Evolutionary conservation across 495 filamentous ascomycete genomes (phyloP).

Genomic region (Penicillium paxilli): DNA sequence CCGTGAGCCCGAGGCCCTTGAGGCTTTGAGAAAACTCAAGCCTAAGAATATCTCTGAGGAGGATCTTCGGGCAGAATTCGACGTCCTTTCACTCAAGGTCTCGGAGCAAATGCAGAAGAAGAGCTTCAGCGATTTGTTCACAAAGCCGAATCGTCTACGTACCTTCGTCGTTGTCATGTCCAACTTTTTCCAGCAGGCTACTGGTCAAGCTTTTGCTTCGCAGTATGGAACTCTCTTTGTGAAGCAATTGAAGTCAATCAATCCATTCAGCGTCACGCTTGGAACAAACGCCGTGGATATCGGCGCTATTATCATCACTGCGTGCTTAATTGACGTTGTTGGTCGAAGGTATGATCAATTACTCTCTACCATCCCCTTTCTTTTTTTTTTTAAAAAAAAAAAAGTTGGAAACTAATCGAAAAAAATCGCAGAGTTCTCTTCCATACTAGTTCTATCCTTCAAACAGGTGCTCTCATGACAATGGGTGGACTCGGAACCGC

Average conservation of each 20-base stretch:
- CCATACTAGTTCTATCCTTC: constrained; percentile 13
- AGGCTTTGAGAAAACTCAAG: constrained; percentile 4
- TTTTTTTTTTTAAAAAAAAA: not conserved
- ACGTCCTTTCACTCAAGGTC: constrained; percentile 7
- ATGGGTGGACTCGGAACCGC: constrained; percentile 22
- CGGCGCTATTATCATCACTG: constrained; percentile 8
- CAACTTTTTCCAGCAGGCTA: constrained; percentile 37
- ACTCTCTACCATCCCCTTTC: too few species aligned
- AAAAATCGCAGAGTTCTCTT: constrained; percentile 12
- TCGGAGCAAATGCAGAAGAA: constrained; percentile 17
- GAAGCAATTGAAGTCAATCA: constrained; percentile 30
- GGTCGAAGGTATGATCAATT: constrained; percentile 12
- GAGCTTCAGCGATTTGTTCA: constrained; percentile 30
- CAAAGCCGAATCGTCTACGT: constrained; percentile 25
- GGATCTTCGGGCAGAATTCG: constrained; percentile 9
- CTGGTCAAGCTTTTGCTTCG: constrained; percentile 31
- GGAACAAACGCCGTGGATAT: constrained; percentile 19
- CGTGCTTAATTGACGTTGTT: constrained; percentile 7
- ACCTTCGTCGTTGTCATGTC: constrained; percentile 30
- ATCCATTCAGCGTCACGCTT: constrained; percentile 28
- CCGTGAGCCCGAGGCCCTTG: constrained; percentile 24
- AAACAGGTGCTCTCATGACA: constrained; percentile 16
- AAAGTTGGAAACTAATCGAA: too few species aligned
- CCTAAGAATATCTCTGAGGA: constrained; percentile 15
- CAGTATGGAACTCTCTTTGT: constrained; percentile 37